These are phyloP conservation scores for Epicoccum sorghinum DNA, from an alignment of 2,329 filamentous ascomycete species.

Conservation along the genomic window DNA sequence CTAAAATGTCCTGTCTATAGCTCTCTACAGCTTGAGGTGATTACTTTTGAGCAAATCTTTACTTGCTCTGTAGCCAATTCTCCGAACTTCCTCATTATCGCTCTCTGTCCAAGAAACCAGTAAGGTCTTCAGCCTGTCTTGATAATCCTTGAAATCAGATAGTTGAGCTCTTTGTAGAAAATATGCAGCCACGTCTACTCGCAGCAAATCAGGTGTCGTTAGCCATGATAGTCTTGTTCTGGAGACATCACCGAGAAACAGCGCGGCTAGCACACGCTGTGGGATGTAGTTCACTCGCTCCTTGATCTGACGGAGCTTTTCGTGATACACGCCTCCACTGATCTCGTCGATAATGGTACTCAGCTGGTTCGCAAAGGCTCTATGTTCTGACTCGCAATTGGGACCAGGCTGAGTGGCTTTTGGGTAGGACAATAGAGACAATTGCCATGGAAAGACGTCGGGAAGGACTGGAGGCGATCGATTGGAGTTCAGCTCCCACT, in stretches of 20 bases:
- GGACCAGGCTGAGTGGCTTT: background rate
- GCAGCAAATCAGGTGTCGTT: constrained; percentile 27
- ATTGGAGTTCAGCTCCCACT: constrained; percentile 29
- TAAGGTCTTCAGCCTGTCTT: constrained; percentile 14
- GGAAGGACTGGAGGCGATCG: constrained; percentile 29
- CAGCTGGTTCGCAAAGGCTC: constrained; percentile 25
- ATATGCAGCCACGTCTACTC: constrained; percentile 31
- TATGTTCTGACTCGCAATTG: constrained; percentile 21
- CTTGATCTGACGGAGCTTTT: constrained; percentile 17
- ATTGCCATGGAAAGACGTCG: constrained; percentile 29
- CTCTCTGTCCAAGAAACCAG: constrained; percentile 26
- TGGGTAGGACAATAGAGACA: constrained; percentile 37
- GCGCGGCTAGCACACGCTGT: constrained; percentile 15
- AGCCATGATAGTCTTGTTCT: constrained; percentile 31
- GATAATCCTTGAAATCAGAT: background rate
- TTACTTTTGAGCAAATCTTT: background rate
- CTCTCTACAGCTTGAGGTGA: too few relatives aligned
- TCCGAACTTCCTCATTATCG: constrained; percentile 37
- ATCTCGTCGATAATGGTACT: constrained; percentile 21
- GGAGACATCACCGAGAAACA: constrained; percentile 30
- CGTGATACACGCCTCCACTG: constrained; percentile 24
- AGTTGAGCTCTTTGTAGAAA: constrained; percentile 14
- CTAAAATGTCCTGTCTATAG: too few relatives aligned
- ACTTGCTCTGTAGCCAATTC: constrained; percentile 10
- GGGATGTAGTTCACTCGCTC: constrained; percentile 1